phyloP scores from a whole-genome alignment of 306 rosid species.

The Cyamopsis tetragonoloba region DNA sequence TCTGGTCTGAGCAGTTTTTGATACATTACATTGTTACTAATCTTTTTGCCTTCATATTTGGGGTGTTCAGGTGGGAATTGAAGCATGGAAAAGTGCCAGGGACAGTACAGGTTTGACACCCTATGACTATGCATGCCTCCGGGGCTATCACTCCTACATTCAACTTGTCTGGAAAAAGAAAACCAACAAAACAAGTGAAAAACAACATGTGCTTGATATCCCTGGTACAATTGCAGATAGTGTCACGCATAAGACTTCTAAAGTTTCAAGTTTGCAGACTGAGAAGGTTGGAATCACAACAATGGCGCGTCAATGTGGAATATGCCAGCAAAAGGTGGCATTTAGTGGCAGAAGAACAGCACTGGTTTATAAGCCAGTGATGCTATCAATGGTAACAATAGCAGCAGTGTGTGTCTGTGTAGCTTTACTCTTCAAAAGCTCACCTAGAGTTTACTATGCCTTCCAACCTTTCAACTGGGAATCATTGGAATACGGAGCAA shows the following conservation, averaged over 20 bases:
- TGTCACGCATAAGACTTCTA: slow-evolving; percentile 28
- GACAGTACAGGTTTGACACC: slow-evolving; percentile 72
- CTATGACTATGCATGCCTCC: slow-evolving; percentile 58
- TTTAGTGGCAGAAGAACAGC: slow-evolving; percentile 40
- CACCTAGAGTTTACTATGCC: slow-evolving; percentile 58
- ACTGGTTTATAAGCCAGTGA: slow-evolving; percentile 64
- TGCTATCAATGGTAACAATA: slow-evolving; percentile 81
- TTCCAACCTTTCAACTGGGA: slow-evolving; percentile 88
- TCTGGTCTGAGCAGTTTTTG: too few species aligned
- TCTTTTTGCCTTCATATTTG: background rate
- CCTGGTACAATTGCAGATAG: slow-evolving; percentile 40
- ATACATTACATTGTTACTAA: background rate
- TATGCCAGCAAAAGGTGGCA: slow-evolving; percentile 46
- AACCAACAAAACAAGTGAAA: slow-evolving; percentile 34
- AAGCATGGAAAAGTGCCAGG: slow-evolving; percentile 72
- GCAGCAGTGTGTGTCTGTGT: slow-evolving; percentile 90
- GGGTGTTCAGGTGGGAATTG: slow-evolving; percentile 64
- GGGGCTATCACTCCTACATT: slow-evolving; percentile 59
- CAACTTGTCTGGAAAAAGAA: slow-evolving; percentile 66
- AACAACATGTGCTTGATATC: slow-evolving; percentile 59
- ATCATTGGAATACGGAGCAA: slow-evolving; percentile 57
- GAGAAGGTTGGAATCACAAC: slow-evolving; percentile 34
- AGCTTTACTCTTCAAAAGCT: slow-evolving; percentile 85
- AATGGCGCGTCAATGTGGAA: slow-evolving; percentile 32
- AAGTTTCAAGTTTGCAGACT: slow-evolving; percentile 46